Conservation (phyloP, 2,329 filamentous ascomycete species). For the Colletotrichum viniferum region DNA sequence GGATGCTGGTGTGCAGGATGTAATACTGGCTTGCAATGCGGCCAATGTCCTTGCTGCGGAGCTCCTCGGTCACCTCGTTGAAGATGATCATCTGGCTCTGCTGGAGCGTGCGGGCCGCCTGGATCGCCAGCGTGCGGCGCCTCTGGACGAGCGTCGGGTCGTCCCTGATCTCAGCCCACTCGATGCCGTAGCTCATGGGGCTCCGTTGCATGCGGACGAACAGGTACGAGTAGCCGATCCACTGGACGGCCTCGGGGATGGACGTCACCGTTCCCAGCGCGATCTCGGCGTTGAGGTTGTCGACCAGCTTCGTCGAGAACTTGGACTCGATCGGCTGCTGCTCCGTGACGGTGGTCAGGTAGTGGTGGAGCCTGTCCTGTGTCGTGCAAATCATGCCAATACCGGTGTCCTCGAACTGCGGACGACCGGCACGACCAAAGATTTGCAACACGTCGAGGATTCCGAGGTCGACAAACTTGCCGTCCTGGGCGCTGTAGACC, state of each 20-base stretch:
- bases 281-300: slow-evolving; percentile 96
- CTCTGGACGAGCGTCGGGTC: slow-evolving; percentile 88
- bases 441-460: slow-evolving; percentile 98
- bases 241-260: slow-evolving; percentile 90
- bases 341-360: slow-evolving; percentile 89
- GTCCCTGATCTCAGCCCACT: slow-evolving; percentile 88
- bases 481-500: slow-evolving; percentile 93
- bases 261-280: slow-evolving; percentile 93
- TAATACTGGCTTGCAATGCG: slow-evolving; percentile 98
- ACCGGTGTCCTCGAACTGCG: slow-evolving; percentile 96
- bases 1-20: slow-evolving; percentile 88
- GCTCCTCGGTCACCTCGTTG: slow-evolving; percentile 91
- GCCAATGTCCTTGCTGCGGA: slow-evolving; percentile 92
- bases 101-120: slow-evolving; percentile 86
- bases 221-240: slow-evolving; percentile 97
- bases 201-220: slow-evolving; percentile 97
- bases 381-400: slow-evolving; percentile 99
- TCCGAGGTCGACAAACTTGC: slow-evolving; percentile 94
- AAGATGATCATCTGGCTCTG: slow-evolving; percentile 99
- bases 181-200: slow-evolving; percentile 90
- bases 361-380: slow-evolving; percentile 90
- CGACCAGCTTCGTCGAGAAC: slow-evolving; percentile 91
- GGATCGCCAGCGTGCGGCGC: slow-evolving; percentile 82
- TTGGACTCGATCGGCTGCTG: slow-evolving; percentile 98
- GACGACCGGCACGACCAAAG: slow-evolving; percentile 95